phyloP scores from a whole-genome alignment of 1,284 basidiomycete genomes.

The Tilletia walkeri region DNA sequence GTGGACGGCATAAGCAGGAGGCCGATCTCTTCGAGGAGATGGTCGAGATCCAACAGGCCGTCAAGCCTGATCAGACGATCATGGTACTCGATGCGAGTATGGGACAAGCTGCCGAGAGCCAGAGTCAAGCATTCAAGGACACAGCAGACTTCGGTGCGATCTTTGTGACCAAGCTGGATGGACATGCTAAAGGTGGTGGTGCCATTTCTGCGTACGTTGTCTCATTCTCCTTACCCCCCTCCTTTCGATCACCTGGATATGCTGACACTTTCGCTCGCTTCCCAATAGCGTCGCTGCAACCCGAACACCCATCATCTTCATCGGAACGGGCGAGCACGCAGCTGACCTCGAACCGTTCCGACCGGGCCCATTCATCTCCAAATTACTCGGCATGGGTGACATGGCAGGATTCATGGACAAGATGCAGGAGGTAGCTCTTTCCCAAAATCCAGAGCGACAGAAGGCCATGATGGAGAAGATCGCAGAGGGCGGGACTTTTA shows the following conservation, averaged over 20 bases:
- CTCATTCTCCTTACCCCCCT: neutral
- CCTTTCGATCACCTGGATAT: neutral
- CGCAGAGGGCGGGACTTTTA: conserved; percentile 85
- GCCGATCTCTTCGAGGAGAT: conserved; percentile 96
- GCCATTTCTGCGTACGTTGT: conserved; percentile 80
- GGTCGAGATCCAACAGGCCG: conserved; percentile 89
- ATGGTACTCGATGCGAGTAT: conserved; percentile 60
- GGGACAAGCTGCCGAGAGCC: conserved; percentile 95
- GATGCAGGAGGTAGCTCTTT: conserved; percentile 48
- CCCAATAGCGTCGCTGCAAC: conserved; percentile 84
- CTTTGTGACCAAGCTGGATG: conserved; percentile 99
- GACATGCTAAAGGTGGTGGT: conserved; percentile 97
- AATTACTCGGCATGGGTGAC: conserved; percentile 91
- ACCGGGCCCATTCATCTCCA: conserved; percentile 95
- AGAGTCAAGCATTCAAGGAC: conserved; percentile 95
- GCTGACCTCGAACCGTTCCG: conserved; percentile 93
- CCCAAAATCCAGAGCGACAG: conserved; percentile 70
- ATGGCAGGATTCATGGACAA: conserved; percentile 89
- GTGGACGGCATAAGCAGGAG: conserved; percentile 95
- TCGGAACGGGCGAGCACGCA: conserved; percentile 95
- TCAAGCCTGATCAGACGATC: conserved; percentile 69
- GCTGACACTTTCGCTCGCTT: conserved; percentile 16
- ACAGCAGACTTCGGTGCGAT: conserved; percentile 97
- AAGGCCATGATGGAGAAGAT: conserved; percentile 98
- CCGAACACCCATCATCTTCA: conserved; percentile 96